Evolutionary conservation across 2,329 filamentous ascomycete genomes (phyloP), one percentile per base, ranked within the genome.

Genomic region (Colletotrichum liriopes): DNA sequence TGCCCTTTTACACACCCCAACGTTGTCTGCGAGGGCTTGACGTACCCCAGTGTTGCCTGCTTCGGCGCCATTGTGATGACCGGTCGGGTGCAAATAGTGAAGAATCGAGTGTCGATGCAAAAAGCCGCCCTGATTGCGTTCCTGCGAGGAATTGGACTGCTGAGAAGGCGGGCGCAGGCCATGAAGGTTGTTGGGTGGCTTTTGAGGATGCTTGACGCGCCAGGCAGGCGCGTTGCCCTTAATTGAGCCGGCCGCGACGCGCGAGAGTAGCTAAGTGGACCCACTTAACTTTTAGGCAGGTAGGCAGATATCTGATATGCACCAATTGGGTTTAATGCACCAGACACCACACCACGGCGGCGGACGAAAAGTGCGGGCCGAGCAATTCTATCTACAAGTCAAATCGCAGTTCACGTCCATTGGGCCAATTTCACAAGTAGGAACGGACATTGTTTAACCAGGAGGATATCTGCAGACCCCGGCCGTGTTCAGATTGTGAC

Each of bases 41-140:
- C 94, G 85, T 96, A 97, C 95, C 94, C 94, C 82, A 97, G 85
- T 73, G 93, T 97, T 78, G 93, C 91, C 84, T 97, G 94, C 81
- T 94, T 95, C 54, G 84, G 84, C 76, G 86, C 84, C 84, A 87
- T 86, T 54, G 54, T 67, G 76, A 76, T 20, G 26, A 35, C 14
- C n/a, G 56, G 26, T 41, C n/a, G 65, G 58, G 8, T 49, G 23
- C 45, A 37, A 29, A 67, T 35, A 35, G 43, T 43, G 47, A 58
- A 56, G 26, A 59, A 20, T 67, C 59, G 71, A 32, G 20, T 23
- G 8, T 52, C 12, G 18, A 60, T 43, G 41, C 41, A 52, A 59
- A 11, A 63, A 23, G 62, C 58, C 63, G 61, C 65, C 43, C 45
- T 51, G 45, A 41, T 11, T 58, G 41, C 59, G 56, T 60, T 65